Base-by-base conservation (phyloP, 2,329 filamentous ascomycete genomes). In the Cladosporium sp. region DNA sequence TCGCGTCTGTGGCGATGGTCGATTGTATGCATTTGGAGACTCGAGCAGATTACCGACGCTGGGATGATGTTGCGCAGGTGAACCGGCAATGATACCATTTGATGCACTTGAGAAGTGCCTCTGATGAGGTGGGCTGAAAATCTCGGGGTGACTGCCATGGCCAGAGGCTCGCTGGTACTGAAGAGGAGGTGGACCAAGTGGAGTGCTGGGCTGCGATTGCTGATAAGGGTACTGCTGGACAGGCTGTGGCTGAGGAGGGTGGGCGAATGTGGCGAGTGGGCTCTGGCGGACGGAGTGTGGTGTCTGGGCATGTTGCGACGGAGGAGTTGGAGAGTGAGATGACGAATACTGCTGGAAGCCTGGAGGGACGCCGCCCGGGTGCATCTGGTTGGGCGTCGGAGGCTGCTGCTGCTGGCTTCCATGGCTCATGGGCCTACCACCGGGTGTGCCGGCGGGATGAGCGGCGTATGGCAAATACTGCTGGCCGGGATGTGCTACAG, bases 131-230 rank as follows among this genome's bases (percentile, higher is more conserved):
- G 75, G 75, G 67, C 74, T 76, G 18, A 69, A 64, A 3, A 68
- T 48, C n/a, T 76, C 74, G 6, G 69, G 58, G 32, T 68, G 69
- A 16, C 64, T 67, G 46, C 63, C 57, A 49, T 72, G 70, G 43
- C 66, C 68, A 32, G 72, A 70, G 30, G 72, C 68, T 21, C 74
- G 73, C 18, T 70, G 70, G 51, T 63, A 54, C n/a, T 71, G 69
- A 18, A 70, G 51, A 60, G 71, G 69, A 58, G 80, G 81, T 28
- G 82, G 83, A 1, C 80, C 82, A 53, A 84, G 74, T 26, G 83
- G 83, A 16, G 82, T 84, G 51, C 77, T 78, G 14, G 82, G 80
- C 65, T 84, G 78, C 6, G 81, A 82, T 21, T 76, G 75, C 63
- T 81, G 80, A 21, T 80, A 76, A 7, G 43, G 43, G 21, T 58